Evolutionary conservation across 2,329 filamentous ascomycete species (phyloP).

Genomic region (Aspergillus brasiliensis): DNA sequence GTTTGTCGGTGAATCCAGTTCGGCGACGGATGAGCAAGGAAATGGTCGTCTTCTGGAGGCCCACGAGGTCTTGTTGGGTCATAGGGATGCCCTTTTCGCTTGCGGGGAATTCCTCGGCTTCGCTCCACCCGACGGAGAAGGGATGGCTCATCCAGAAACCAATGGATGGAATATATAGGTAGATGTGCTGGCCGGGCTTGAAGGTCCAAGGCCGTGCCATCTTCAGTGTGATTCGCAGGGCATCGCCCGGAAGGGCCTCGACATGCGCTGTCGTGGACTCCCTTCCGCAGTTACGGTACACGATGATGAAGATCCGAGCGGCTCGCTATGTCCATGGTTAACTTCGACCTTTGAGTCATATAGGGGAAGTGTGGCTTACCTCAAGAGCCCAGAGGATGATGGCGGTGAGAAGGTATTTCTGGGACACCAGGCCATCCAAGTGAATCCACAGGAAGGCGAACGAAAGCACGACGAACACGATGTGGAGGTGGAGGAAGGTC

Average conservation of each 20-base stretch:
- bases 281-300: conserved; percentile 64
- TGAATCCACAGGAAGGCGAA: conserved; percentile 79
- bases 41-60: conserved; percentile 59
- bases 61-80: conserved; percentile 55
- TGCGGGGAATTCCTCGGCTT: conserved; percentile 54
- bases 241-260: conserved; percentile 69
- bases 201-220: conserved; percentile 68
- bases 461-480: conserved; percentile 68
- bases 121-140: conserved; percentile 76
- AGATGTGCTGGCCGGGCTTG: conserved; percentile 72
- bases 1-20: conserved; percentile 80
- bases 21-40: conserved; percentile 86
- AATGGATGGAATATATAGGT: conserved; percentile 69
- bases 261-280: conserved; percentile 67
- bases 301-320: conserved; percentile 63
- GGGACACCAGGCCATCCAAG: conserved; percentile 68
- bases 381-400: conserved; percentile 78
- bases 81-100: conserved; percentile 48
- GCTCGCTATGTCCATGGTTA: conserved; percentile 46
- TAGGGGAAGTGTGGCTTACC: conserved; percentile 23
- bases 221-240: conserved; percentile 69
- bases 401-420: conserved; percentile 73
- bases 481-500: conserved; percentile 87
- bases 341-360: conserved; percentile 1
- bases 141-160: conserved; percentile 74